A percentile compares a stretch with the other conserved stretches of the same genome.
Conservation (phyloP, 1,284 basidiomycete species). For the Ustilago curta region DNA sequence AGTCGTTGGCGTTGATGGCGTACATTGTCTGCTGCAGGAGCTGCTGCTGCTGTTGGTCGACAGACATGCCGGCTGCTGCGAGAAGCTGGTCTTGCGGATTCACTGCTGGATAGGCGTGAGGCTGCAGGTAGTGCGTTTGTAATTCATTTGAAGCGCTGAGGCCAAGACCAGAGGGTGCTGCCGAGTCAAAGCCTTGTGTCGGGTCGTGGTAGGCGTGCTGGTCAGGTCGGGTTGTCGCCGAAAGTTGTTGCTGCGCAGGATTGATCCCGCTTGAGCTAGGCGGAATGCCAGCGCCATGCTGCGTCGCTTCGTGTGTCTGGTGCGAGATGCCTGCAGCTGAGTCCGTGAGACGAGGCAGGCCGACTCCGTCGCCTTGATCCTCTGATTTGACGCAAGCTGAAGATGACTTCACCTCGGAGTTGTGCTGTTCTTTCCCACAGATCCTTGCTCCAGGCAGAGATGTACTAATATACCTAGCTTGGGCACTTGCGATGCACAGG, state of each 20-base stretch:
- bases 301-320: neutral
- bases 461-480: slow-evolving; percentile 25
- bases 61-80: neutral
- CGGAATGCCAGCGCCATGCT: neutral
- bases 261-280: neutral
- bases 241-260: neutral
- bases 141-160: neutral
- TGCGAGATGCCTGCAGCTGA: neutral
- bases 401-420: no score
- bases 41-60: slow-evolving; percentile 14
- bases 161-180: neutral
- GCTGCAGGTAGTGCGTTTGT: slow-evolving; percentile 9
- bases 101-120: neutral
- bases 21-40: slow-evolving; percentile 13
- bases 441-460: neutral
- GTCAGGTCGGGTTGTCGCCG: neutral
- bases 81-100: slow-evolving; percentile 10
- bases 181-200: neutral
- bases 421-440: neutral
- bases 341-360: neutral
- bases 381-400: slow-evolving; percentile 5
- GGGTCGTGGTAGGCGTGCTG: neutral
- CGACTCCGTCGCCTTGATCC: neutral
- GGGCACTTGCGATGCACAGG: slow-evolving; percentile 45
- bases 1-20: slow-evolving; percentile 40